Base-by-base conservation (phyloP, 805 yeast species). In the Myxozyma udenii region DNA sequence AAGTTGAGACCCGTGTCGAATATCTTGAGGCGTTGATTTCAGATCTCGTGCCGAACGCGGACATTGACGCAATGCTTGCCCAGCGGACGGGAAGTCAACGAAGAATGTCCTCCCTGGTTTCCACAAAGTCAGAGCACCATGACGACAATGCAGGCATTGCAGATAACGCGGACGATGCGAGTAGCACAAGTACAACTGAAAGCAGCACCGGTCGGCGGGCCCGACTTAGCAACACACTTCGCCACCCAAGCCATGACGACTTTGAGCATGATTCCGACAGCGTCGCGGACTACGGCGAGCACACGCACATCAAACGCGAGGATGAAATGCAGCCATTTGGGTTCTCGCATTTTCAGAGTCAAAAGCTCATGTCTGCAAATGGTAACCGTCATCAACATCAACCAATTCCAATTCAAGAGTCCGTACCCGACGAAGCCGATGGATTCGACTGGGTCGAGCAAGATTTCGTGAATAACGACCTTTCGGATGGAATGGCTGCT, bases 401-500 rank as follows among this genome's bases (percentile, higher is more conserved):
- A n/a, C 58, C 58, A 22, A 46, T 26, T 26, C 55, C 56, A 38
- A 44, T 48, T 16, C 54, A 48, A 28, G 73, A 71, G 42, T 65
- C 66, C 41, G 63, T 72, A 3, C 78, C 78, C 1, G 72, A 67
- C 18, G 78, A 75, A 11, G 68, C 78, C 22, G 72, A 74, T 53
- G 83, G 83, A 2, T 79, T 79, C 55, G 82, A 80, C 56, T 80
- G 85, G 85, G 71, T 71, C 2, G 83, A 79, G 60, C 78, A 75
- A 59, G 78, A 76, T 43, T 71, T 55, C 14, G 47, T 53, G 22
- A 59, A 60, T 26, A 62, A 61, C 41, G 66, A 63, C 23, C 57
- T 58, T 39, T 57, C 62, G 2, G 86, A 83, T 64, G 85, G 86
- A 9, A 82, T 83, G 86, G 85, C 83, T 0, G 84, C 83, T 1